A percentile compares a stretch with the other conserved stretches of the same genome.
Conservation (phyloP, 768 basidiomycete genomes). For the Hypsizygus marmoreus region DNA sequence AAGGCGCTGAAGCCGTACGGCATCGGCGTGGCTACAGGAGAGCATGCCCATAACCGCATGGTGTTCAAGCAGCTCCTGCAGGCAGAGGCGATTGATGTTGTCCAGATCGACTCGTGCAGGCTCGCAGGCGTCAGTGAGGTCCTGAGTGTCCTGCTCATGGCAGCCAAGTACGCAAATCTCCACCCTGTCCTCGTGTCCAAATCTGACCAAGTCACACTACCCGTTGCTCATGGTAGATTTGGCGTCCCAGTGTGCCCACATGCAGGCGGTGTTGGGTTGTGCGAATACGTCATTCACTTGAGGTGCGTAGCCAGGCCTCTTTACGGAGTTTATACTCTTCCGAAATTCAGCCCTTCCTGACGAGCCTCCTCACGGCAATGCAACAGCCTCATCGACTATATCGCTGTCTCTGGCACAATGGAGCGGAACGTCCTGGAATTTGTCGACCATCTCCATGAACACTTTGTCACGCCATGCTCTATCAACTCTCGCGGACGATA, state of each 20-base stretch:
- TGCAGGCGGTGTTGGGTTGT: conserved; percentile 91
- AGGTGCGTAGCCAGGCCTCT: too few relatives aligned
- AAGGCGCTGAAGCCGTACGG: conserved; percentile 75
- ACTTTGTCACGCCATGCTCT: conserved; percentile 86
- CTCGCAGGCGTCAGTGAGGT: conserved; percentile 94
- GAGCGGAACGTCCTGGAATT: conserved; percentile 93
- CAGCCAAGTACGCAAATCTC: conserved; percentile 62
- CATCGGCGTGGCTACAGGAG: conserved; percentile 92
- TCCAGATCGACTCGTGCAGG: conserved; percentile 93
- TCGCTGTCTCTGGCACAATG: conserved; percentile 88
- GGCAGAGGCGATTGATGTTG: conserved; percentile 90
- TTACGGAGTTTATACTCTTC: too few relatives aligned
- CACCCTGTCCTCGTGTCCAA: background rate
- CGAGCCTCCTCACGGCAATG: too few relatives aligned
- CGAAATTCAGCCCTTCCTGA: background rate
- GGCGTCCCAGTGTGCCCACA: conserved; percentile 90
- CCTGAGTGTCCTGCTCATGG: conserved; percentile 87
- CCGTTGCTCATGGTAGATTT: too few relatives aligned
- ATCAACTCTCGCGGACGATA: conserved; percentile 86
- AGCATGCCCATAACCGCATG: conserved; percentile 94
- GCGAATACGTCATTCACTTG: conserved; percentile 88
- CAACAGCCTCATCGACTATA: conserved; percentile 94
- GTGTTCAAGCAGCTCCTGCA: conserved; percentile 95
- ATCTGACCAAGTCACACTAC: background rate
- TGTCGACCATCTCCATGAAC: conserved; percentile 91